These are phyloP conservation scores for Thraustochytrium sp. DNA, from an alignment of 352 stramenopile species.

Conservation along the genomic window DNA sequence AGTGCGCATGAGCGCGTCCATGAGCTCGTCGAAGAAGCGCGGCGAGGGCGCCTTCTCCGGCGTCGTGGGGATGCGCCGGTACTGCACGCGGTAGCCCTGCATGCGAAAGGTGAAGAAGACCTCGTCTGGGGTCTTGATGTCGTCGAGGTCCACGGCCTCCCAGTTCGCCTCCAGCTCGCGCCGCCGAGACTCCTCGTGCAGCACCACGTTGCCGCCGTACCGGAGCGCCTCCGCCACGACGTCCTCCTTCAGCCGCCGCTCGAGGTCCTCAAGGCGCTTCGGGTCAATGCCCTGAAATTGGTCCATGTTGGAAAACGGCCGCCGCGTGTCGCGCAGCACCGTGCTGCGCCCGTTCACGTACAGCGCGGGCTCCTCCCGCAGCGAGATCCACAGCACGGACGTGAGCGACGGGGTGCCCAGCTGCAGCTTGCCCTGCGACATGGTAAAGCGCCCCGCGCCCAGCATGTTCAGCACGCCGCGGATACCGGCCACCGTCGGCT, in stretches of 20 bases:
- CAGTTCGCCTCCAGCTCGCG: constrained; percentile 34
- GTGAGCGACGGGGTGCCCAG: neutral
- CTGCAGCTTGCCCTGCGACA: constrained; percentile 57
- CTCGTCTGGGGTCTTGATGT: constrained; percentile 39
- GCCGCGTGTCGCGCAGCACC: constrained; percentile 6
- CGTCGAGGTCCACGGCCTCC: constrained; percentile 26
- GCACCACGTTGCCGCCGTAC: constrained; percentile 22
- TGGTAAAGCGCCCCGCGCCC: constrained; percentile 4
- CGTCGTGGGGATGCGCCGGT: constrained; percentile 28
- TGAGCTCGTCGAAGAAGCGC: constrained; percentile 33
- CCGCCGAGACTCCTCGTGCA: constrained; percentile 26
- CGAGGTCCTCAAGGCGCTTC: constrained; percentile 26
- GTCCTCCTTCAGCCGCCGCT: constrained; percentile 33
- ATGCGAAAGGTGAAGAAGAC: constrained; percentile 40
- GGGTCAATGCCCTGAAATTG: constrained; percentile 37
- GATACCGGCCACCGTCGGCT: constrained; percentile 47
- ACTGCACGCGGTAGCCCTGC: constrained; percentile 40
- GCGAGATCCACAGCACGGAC: constrained; percentile 73
- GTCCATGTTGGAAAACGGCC: constrained; percentile 41
- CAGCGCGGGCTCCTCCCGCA: constrained; percentile 78
- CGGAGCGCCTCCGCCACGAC: neutral
- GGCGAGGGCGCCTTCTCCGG: constrained; percentile 14
- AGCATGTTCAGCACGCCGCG: constrained; percentile 2
- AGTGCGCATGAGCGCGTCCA: constrained; percentile 3
- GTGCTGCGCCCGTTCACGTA: constrained; percentile 63